A percentile compares a stretch with the other conserved stretches of the same genome.
Evolutionary conservation across 2,329 filamentous ascomycete species (phyloP).

Genomic region (Trichophyton schoenleinii): DNA sequence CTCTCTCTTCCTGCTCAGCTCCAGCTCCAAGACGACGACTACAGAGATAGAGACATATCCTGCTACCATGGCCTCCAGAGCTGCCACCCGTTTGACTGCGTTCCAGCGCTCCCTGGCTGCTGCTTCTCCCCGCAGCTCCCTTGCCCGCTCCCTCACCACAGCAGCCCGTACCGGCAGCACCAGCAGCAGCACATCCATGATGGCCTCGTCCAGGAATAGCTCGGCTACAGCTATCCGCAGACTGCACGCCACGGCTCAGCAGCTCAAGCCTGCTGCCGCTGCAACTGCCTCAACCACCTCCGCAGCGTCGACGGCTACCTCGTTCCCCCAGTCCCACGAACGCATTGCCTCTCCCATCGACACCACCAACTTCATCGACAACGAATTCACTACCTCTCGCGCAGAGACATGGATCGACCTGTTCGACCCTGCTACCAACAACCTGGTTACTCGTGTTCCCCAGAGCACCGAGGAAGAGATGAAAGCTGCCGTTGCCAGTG

Average conservation of each 20-base stretch:
- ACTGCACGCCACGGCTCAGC: conserved; percentile 40
- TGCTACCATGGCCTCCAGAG: conserved; percentile 3
- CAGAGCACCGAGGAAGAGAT: conserved; percentile 54
- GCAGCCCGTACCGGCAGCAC: not conserved
- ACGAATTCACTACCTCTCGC: conserved; percentile 47
- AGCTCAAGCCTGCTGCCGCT: conserved; percentile 30
- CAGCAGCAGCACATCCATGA: not conserved
- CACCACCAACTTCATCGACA: conserved; percentile 51
- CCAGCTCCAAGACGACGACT: not conserved
- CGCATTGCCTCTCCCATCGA: conserved; percentile 39
- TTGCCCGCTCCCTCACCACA: not conserved
- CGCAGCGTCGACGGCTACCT: conserved; percentile 29
- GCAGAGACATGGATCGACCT: conserved; percentile 52
- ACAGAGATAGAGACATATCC: not conserved
- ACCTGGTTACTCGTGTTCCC: conserved; percentile 52
- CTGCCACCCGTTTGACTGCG: not conserved
- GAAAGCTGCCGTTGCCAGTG: conserved; percentile 48
- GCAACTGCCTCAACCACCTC: conserved; percentile 23
- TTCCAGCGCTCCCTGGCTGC: conserved; percentile 19
- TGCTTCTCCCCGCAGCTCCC: conserved; percentile 18
- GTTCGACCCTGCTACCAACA: conserved; percentile 54
- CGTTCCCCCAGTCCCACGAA: conserved; percentile 43
- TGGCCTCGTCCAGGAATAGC: conserved; percentile 9
- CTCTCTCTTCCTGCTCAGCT: not conserved
- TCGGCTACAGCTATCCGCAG: conserved; percentile 10